Percentiles rank a stretch among this genome's conserved stretches.
Evolutionary conservation across 495 filamentous ascomycete genomes (phyloP).

Genomic region (Penicilliopsis zonata): DNA sequence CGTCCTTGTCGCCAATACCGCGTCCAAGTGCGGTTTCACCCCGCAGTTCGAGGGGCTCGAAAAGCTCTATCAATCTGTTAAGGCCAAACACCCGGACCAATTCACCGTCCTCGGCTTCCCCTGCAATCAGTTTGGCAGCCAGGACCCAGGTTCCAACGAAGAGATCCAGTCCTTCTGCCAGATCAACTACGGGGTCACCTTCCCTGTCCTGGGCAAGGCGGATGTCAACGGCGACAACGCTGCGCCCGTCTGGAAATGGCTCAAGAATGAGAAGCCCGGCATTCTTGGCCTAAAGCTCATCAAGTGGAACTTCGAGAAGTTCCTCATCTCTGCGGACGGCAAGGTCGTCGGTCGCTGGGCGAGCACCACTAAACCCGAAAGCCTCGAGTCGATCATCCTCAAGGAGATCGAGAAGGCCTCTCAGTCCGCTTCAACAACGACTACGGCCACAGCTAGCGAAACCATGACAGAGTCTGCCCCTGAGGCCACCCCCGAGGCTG

Average conservation of each 20-base stretch:
- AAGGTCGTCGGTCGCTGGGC: constrained; percentile 74
- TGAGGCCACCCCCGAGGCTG: not conserved
- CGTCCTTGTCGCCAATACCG: constrained; percentile 94
- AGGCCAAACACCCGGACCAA: constrained; percentile 52
- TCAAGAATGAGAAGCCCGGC: constrained; percentile 79
- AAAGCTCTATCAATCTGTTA: constrained; percentile 72
- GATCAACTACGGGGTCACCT: constrained; percentile 88
- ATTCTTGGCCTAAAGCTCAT: constrained; percentile 74
- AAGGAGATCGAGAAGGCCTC: constrained; percentile 57
- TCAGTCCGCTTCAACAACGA: too few species aligned
- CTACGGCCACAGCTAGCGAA: too few species aligned
- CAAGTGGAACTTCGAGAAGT: constrained; percentile 99
- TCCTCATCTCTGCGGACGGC: constrained; percentile 76
- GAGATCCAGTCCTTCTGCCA: constrained; percentile 90
- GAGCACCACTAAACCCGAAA: constrained; percentile 74
- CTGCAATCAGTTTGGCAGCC: constrained; percentile 91
- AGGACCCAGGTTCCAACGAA: constrained; percentile 82
- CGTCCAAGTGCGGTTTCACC: constrained; percentile 97
- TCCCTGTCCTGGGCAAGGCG: constrained; percentile 82
- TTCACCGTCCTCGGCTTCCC: constrained; percentile 91
- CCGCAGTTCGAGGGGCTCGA: constrained; percentile 91
- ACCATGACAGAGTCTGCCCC: too few species aligned
- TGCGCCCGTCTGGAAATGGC: constrained; percentile 71
- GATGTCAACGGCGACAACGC: constrained; percentile 85
- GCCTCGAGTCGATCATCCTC: constrained; percentile 58